phyloP scores from a whole-genome alignment of 768 basidiomycete species.

The Phlegmacium glaucopus region DNA sequence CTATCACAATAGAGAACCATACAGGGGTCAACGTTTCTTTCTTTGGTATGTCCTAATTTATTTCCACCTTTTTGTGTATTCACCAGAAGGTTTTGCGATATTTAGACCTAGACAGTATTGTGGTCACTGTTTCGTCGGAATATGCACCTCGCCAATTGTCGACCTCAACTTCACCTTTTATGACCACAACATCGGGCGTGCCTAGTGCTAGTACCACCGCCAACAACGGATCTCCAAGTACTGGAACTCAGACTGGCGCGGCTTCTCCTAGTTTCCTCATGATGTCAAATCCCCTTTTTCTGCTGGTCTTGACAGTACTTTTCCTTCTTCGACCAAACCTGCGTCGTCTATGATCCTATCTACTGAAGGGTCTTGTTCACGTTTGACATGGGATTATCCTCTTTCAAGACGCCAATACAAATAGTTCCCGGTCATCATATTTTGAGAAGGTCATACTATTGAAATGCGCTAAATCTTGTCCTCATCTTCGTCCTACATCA shows the following conservation, averaged over 20 bases:
- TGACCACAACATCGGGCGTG: slow-evolving; percentile 2
- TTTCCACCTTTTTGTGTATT: background rate
- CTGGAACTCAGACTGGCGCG: slow-evolving; percentile 7
- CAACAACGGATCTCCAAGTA: background rate
- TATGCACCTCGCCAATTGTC: slow-evolving; percentile 35
- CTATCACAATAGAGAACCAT: slow-evolving; percentile 34
- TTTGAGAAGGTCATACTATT: too few relatives aligned
- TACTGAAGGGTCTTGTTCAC: too few relatives aligned
- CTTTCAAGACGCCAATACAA: too few relatives aligned
- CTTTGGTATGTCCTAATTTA: slow-evolving; percentile 31
- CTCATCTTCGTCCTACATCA: too few relatives aligned
- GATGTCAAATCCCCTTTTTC: slow-evolving; percentile 10
- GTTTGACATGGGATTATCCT: too few relatives aligned
- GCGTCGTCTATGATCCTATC: background rate
- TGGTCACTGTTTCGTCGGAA: slow-evolving; percentile 37
- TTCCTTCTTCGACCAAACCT: slow-evolving; percentile 4
- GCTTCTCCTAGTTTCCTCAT: background rate
- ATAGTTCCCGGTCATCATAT: too few relatives aligned
- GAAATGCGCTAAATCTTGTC: too few relatives aligned
- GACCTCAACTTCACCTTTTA: slow-evolving; percentile 19
- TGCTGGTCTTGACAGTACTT: slow-evolving; percentile 7
- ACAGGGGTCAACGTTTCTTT: slow-evolving; percentile 42
- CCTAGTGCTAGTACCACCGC: too few relatives aligned
- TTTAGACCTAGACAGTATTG: slow-evolving; percentile 42
- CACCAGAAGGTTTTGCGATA: background rate